These are phyloP conservation scores for Thymus quinquecostatus DNA, from an alignment of 257 asterid species.

Conservation along the genomic window DNA sequence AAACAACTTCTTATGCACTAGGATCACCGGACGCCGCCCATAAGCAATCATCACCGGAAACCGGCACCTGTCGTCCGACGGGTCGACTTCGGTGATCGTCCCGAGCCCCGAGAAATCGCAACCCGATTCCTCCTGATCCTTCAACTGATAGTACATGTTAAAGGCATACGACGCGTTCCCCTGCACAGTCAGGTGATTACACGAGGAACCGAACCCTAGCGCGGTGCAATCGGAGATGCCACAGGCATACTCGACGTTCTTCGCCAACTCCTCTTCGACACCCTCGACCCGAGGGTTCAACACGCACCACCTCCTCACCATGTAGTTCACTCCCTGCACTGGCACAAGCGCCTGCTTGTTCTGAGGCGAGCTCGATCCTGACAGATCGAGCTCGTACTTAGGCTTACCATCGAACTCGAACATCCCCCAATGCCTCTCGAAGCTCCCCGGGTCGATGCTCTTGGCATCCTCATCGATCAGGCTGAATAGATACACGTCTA, in stretches of 20 bases:
- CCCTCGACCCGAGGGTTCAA: slow-evolving; percentile 56
- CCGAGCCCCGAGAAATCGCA: slow-evolving; percentile 87
- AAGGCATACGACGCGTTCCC: slow-evolving; percentile 97
- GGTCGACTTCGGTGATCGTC: slow-evolving; percentile 66
- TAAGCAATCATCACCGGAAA: slow-evolving; percentile 81
- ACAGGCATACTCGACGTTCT: slow-evolving; percentile 78
- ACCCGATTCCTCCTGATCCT: slow-evolving; percentile 76
- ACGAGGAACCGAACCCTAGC: slow-evolving; percentile 84
- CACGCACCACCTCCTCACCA: slow-evolving; percentile 78
- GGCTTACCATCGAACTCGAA: slow-evolving; percentile 89
- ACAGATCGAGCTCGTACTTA: slow-evolving; percentile 68
- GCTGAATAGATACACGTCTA: slow-evolving; percentile 75
- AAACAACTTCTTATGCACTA: slow-evolving; percentile 54
- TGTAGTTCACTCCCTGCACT: slow-evolving; percentile 68
- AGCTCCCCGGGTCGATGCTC: slow-evolving; percentile 86
- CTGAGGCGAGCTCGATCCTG: slow-evolving; percentile 35
- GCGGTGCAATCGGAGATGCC: slow-evolving; percentile 88
- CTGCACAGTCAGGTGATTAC: slow-evolving; percentile 57
- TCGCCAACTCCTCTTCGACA: slow-evolving; percentile 45
- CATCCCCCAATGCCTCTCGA: slow-evolving; percentile 95
- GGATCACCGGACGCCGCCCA: slow-evolving; percentile 54
- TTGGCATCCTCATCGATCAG: slow-evolving; percentile 82
- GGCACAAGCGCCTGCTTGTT: slow-evolving; percentile 53
- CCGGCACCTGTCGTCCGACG: slow-evolving; percentile 64
- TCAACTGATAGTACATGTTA: slow-evolving; percentile 88